Evolutionary conservation across 2,329 filamentous ascomycete genomes (phyloP).

Genomic region (Phialemonium atrogriseum): DNA sequence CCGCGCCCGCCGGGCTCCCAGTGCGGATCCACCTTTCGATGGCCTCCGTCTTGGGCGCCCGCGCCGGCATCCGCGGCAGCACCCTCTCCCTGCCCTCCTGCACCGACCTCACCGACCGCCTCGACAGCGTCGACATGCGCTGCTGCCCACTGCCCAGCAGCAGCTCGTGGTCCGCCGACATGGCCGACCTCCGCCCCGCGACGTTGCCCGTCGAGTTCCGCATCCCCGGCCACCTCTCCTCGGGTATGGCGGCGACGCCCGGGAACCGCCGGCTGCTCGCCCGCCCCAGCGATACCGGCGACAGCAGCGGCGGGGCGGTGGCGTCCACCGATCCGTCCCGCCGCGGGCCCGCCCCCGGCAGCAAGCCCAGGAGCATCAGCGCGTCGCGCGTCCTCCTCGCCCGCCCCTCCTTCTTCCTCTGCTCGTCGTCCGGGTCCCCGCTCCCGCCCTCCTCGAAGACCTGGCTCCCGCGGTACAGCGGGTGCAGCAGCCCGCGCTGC

Average conservation of each 20-base stretch:
- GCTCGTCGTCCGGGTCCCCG: background rate
- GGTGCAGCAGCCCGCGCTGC: conserved; percentile 12
- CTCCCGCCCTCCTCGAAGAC: conserved; percentile 5
- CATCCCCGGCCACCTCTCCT: background rate
- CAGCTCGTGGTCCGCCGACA: conserved; percentile 4
- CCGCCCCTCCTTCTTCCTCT: conserved; percentile 1
- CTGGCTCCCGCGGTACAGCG: conserved; percentile 12
- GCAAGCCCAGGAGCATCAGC: background rate
- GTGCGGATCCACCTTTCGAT: conserved; percentile 27
- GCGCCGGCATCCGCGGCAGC: background rate
- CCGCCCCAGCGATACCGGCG: background rate
- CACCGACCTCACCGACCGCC: conserved; percentile 1
- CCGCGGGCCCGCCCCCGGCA: conserved; percentile 3
- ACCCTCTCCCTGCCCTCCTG: conserved; percentile 1
- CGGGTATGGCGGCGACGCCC: background rate
- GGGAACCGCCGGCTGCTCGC: background rate
- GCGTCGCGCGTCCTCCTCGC: background rate
- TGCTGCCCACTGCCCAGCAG: background rate
- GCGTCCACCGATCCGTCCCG: background rate
- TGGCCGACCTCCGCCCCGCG: conserved; percentile 5
- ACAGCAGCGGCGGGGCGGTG: background rate
- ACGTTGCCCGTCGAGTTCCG: background rate
- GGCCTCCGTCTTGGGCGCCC: conserved; percentile 16
- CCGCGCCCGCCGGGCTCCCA: conserved; percentile 22
- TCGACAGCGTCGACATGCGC: conserved; percentile 2